Percentiles rank a stretch among this genome's conserved stretches.
Conservation (phyloP, 2,329 filamentous ascomycete genomes). For the Bertia moriformis region DNA sequence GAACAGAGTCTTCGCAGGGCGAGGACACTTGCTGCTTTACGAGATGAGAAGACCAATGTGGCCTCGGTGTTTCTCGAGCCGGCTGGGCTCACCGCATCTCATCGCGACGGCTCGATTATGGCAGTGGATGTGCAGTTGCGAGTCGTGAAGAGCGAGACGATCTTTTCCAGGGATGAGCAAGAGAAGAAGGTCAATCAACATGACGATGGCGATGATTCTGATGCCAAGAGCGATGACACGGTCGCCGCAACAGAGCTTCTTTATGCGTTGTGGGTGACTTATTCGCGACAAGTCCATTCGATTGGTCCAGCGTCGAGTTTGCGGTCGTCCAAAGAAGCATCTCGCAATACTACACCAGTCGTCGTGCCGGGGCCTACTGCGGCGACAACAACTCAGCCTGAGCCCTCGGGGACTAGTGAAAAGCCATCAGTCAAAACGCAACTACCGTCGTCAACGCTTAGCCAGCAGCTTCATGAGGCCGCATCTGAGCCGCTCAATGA, state of each 20-base stretch:
- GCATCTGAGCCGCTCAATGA: not conserved
- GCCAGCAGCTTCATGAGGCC: not conserved
- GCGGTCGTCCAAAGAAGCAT: not conserved
- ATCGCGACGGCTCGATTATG: conserved; percentile 81
- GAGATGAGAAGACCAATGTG: conserved; percentile 69
- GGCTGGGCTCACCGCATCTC: conserved; percentile 69
- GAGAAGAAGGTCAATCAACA: conserved; percentile 46
- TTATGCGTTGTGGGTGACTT: conserved; percentile 1
- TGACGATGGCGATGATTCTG: conserved; percentile 29
- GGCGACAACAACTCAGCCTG: not conserved
- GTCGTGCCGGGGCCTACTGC: not conserved
- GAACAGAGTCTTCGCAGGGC: conserved; percentile 92
- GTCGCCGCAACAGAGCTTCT: not conserved
- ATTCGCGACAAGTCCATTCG: not conserved
- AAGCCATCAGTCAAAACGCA: not conserved
- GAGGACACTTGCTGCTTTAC: conserved; percentile 66
- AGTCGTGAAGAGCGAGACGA: conserved; percentile 78
- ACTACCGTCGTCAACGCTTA: not conserved
- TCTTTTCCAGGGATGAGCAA: conserved; percentile 37
- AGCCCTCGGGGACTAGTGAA: not conserved
- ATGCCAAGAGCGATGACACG: conserved; percentile 21
- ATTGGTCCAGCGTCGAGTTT: not conserved
- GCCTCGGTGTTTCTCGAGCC: conserved; percentile 68
- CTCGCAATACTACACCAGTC: too few relatives aligned
- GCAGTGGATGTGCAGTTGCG: conserved; percentile 94